These are phyloP conservation scores for Trichoderma erinaceum DNA, from an alignment of 495 filamentous ascomycete species.

Conservation along the genomic window DNA sequence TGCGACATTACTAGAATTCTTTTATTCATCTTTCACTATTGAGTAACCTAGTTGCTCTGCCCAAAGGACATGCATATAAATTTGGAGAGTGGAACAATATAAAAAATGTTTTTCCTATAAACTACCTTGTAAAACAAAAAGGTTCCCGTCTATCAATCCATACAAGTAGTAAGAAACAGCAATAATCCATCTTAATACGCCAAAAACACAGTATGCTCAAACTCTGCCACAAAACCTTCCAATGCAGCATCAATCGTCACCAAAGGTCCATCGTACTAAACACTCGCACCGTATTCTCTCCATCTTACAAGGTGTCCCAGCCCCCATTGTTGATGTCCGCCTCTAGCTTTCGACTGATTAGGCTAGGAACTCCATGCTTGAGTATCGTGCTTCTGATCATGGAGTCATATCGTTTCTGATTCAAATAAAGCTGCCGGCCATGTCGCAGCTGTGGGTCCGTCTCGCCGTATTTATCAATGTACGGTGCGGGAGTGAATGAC, in stretches of 20 bases:
- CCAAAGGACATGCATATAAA: neutral
- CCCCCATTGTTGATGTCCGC: constrained; percentile 93
- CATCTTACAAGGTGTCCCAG: constrained; percentile 77
- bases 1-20: no score
- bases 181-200: neutral
- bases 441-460: constrained; percentile 78
- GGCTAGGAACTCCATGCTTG: constrained; percentile 77
- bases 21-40: no score
- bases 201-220: neutral
- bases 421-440: constrained; percentile 79
- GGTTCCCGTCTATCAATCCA: neutral
- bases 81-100: no score
- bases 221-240: neutral
- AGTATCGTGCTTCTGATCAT: constrained; percentile 84
- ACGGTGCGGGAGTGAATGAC: constrained; percentile 80
- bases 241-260: neutral
- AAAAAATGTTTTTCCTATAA: neutral
- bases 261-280: no score
- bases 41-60: neutral
- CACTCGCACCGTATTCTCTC: constrained; percentile 11
- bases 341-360: constrained; percentile 83
- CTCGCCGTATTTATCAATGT: constrained; percentile 91
- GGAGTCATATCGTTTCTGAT: constrained; percentile 86
- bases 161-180: neutral
- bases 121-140: neutral